Evolutionary conservation across 768 basidiomycete species (phyloP).

Genomic region (Pisolithus sp.): DNA sequence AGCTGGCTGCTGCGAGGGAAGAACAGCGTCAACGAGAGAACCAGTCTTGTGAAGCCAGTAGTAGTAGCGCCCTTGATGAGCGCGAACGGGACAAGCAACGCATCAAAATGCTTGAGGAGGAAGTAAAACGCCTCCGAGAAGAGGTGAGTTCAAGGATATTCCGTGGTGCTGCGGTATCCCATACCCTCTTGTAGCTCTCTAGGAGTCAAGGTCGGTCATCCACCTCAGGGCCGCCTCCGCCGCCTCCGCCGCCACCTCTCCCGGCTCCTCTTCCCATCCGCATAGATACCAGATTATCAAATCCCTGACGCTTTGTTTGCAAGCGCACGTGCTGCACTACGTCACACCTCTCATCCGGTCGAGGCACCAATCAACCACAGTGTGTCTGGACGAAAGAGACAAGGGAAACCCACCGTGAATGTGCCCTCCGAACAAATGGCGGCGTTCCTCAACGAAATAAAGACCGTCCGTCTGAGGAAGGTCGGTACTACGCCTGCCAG

Average conservation of each 20-base stretch:
- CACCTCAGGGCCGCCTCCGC: conserved; percentile 28
- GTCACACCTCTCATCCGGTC: conserved; percentile 43
- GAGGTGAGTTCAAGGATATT: conserved; percentile 34
- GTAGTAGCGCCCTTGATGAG: conserved; percentile 30
- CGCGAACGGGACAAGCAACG: conserved; percentile 52
- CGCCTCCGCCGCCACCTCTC: conserved; percentile 34
- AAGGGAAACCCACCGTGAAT: conserved; percentile 64
- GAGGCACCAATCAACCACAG: conserved; percentile 63
- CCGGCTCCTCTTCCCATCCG: conserved; percentile 26
- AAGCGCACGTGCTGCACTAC: conserved; percentile 60
- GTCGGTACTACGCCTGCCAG: conserved; percentile 31
- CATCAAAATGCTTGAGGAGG: conserved; percentile 60
- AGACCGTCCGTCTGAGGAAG: conserved; percentile 62
- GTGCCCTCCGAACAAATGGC: conserved; percentile 79
- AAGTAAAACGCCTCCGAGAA: conserved; percentile 51
- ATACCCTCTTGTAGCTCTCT: conserved; percentile 36
- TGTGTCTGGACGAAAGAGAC: conserved; percentile 31
- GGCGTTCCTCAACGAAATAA: conserved; percentile 74
- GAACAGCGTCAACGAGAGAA: conserved; percentile 43
- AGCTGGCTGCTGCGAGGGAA: conserved; percentile 49
- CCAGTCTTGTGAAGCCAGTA: conserved; percentile 33
- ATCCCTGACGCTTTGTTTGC: conserved; percentile 40
- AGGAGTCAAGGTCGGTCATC: conserved; percentile 26
- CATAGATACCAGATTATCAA: conserved; percentile 25
- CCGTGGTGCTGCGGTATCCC: background rate